Evolutionary conservation across 2,329 filamentous ascomycete genomes (phyloP).

Genomic region (Clonostachys byssicola): DNA sequence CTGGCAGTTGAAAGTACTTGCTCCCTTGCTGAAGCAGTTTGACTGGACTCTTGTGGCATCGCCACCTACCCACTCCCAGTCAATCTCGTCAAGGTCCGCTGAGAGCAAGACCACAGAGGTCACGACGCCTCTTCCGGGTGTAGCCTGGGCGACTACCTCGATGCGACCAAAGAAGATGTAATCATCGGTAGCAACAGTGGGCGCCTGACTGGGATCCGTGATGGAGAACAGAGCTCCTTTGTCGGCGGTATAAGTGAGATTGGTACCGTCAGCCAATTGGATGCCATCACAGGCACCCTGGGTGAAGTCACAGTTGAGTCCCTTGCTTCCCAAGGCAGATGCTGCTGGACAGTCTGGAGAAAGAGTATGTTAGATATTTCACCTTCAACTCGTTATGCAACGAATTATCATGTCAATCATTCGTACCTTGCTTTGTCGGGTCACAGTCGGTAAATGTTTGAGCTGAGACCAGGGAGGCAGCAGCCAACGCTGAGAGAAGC

Average conservation of each 20-base stretch:
- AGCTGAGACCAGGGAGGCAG: background rate
- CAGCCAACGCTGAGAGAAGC: background rate
- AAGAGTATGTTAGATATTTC: background rate
- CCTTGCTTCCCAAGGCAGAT: constrained; percentile 65
- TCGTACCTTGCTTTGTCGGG: background rate
- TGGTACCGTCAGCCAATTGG: constrained; percentile 39
- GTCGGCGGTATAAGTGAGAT: constrained; percentile 34
- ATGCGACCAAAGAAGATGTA: constrained; percentile 97
- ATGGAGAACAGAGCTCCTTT: constrained; percentile 62
- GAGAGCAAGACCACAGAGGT: constrained; percentile 89
- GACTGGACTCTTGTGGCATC: constrained; percentile 73
- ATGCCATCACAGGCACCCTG: constrained; percentile 61
- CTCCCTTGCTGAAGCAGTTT: constrained; percentile 81
- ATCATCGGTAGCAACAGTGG: constrained; percentile 72
- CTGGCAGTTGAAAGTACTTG: constrained; percentile 64
- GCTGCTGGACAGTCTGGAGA: constrained; percentile 62
- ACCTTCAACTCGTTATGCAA: background rate
- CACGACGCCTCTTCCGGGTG: constrained; percentile 79
- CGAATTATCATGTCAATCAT: background rate
- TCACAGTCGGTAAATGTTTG: background rate
- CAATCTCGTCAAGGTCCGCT: constrained; percentile 81
- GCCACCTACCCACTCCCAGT: constrained; percentile 92
- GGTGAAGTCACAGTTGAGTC: constrained; percentile 67
- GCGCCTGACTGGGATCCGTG: constrained; percentile 57
- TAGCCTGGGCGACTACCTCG: constrained; percentile 73